These are phyloP conservation scores for Trichoderma polysporum DNA, from an alignment of 2,329 filamentous ascomycete genomes.

Conservation along the genomic window DNA sequence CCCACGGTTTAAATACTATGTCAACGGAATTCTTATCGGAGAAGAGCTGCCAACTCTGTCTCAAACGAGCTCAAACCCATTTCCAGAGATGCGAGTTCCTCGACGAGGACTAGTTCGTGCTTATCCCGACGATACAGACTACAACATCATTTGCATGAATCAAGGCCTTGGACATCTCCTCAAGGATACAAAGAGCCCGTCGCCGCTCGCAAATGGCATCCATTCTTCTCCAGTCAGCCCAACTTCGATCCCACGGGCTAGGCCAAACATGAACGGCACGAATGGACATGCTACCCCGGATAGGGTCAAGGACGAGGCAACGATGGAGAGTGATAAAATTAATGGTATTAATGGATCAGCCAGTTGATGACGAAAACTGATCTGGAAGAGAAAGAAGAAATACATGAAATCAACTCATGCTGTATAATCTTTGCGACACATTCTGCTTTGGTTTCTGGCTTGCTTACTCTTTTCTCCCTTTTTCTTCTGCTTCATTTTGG, in stretches of 20 bases:
- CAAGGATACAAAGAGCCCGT: constrained; percentile 44
- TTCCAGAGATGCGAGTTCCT: constrained; percentile 55
- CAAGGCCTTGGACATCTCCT: constrained; percentile 58
- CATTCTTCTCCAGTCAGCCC: constrained; percentile 48
- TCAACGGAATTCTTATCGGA: constrained; percentile 54
- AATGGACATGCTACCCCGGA: constrained; percentile 26
- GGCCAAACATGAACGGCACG: constrained; percentile 35
- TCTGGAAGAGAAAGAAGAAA: neutral
- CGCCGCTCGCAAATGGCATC: constrained; percentile 45
- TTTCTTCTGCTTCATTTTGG: neutral
- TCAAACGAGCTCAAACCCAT: constrained; percentile 53
- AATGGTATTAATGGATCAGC: constrained; percentile 34
- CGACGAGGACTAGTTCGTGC: constrained; percentile 55
- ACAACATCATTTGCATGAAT: constrained; percentile 53
- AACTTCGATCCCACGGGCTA: constrained; percentile 29
- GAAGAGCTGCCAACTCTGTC: constrained; percentile 51
- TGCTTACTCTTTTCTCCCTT: neutral
- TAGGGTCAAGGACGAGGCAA: constrained; percentile 23
- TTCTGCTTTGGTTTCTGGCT: neutral
- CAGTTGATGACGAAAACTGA: neutral
- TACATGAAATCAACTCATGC: constrained; percentile 2
- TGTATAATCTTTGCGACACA: constrained; percentile 12
- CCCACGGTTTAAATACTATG: constrained; percentile 57
- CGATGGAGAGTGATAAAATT: constrained; percentile 28
- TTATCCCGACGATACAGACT: constrained; percentile 57